Conservation (phyloP, 257 asterid genomes). For the Mitragyna speciosa region DNA sequence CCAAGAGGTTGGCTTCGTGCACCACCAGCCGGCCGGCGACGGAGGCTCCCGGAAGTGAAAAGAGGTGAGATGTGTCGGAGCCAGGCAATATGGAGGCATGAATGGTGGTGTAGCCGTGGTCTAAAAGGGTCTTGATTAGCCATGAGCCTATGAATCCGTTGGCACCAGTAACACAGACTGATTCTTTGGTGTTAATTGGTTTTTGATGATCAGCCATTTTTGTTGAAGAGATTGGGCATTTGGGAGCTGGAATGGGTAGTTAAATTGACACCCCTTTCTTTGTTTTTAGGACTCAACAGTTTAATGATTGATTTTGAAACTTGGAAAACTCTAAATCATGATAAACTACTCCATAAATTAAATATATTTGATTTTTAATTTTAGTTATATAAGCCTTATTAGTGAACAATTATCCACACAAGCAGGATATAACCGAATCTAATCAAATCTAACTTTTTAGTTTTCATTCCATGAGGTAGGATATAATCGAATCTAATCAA, state of each 20-base stretch:
- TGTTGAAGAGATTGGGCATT: not conserved
- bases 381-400: too few relatives aligned
- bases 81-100: constrained; percentile 79
- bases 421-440: too few relatives aligned
- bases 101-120: constrained; percentile 73
- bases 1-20: constrained; percentile 61
- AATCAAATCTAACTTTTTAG: too few relatives aligned
- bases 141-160: constrained; percentile 93
- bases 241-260: not conserved
- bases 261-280: too few relatives aligned
- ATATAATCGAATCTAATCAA: too few relatives aligned
- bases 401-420: too few relatives aligned
- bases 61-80: constrained; percentile 70
- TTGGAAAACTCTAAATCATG: too few relatives aligned
- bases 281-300: not conserved
- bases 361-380: too few relatives aligned
- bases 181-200: constrained; percentile 21
- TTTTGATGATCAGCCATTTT: not conserved
- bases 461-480: too few relatives aligned
- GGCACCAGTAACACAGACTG: constrained; percentile 93
- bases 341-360: too few relatives aligned
- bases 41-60: constrained; percentile 60
- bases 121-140: constrained; percentile 64
- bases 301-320: not conserved
- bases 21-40: constrained; percentile 44